Percentiles rank a stretch among this genome's conserved stretches.
phyloP scores from a whole-genome alignment of 2,329 filamentous ascomycete genomes.

The Colletotrichum incanum region DNA sequence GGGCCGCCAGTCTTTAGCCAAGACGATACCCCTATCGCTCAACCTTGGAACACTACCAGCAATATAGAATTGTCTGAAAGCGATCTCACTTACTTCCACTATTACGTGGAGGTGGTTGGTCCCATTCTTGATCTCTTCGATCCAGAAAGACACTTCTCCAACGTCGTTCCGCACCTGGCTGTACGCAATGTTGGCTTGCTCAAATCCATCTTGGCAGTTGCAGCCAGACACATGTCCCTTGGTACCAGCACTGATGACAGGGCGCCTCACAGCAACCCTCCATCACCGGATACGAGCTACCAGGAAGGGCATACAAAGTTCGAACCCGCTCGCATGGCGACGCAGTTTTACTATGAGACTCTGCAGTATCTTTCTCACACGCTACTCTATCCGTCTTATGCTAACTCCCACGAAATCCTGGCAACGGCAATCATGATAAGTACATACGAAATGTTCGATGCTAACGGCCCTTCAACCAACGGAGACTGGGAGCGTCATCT shows the following conservation, averaged over 20 bases:
- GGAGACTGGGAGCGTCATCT: conserved; percentile 72
- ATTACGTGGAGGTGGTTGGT: conserved; percentile 40
- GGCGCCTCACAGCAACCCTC: not conserved
- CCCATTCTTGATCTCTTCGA: conserved; percentile 44
- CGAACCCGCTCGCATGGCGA: conserved; percentile 50
- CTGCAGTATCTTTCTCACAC: conserved; percentile 72
- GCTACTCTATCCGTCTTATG: conserved; percentile 70
- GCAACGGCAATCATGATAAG: conserved; percentile 72
- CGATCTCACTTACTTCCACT: conserved; percentile 31
- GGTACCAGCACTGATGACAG: not conserved
- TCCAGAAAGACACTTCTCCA: conserved; percentile 39
- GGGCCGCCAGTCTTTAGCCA: not conserved
- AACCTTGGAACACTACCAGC: conserved; percentile 29
- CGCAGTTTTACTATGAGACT: conserved; percentile 74
- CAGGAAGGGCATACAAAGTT: not conserved
- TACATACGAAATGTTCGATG: conserved; percentile 75
- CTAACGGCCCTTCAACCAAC: conserved; percentile 51
- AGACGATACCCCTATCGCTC: not conserved
- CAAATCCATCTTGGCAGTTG: conserved; percentile 42
- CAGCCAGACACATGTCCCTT: conserved; percentile 36
- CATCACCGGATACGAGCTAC: conserved; percentile 5
- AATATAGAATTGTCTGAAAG: conserved; percentile 25
- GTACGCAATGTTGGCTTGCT: conserved; percentile 40
- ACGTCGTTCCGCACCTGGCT: conserved; percentile 42
- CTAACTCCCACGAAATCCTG: conserved; percentile 70